Base-by-base conservation (phyloP, 805 yeast species). In the Candida yuanshanica region DNA sequence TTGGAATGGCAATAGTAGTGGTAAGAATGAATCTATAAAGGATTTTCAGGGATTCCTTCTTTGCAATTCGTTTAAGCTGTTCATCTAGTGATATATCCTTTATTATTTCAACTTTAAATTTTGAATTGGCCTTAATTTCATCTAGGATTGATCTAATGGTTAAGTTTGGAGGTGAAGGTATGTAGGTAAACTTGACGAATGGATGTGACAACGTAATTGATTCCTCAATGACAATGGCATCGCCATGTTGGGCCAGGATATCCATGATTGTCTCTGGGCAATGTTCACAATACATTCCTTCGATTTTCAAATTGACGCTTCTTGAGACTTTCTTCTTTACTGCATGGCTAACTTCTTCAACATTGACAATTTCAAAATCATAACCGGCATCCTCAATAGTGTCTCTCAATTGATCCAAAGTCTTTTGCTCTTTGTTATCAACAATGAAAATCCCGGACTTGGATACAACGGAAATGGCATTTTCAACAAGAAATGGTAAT, bases 201-300 rank as follows among this genome's bases (percentile, higher is more conserved):
- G 89, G 90, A 37, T 70, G 60, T 8, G 66, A 59, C 43, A 79
- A 60, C 0, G 84, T 67, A 37, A 80, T 68, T 2, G 78, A 74
- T 42, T 78, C 77, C 27, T 75, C 72, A 12, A 79, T 66, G 10
- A 77, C 68, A 8, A 81, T 65, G 2, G 80, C 75, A 26, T 72
- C 74, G 40, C 86, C 89, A 48, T 69, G 77, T 7, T 66, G 64
- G 2, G 62, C 52, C 33, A 84, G 62, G 24, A 72, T 72, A 4
- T 66, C 60, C 52, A 70, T 72, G 23, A 83, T 69, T 2, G 69
- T 55, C 25, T 68, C 72, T 1, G 91, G 91, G 55, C 91, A 84
- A 52, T 79, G 76, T 12, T 69, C 74, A 60, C 91, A 84, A 55
- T 62, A 79, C 86, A 83, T 81, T 1, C 89, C 89, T 1, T 66